These are phyloP conservation scores for Dacryopinax primogenitus DNA, from an alignment of 768 basidiomycete species.

Conservation along the genomic window DNA sequence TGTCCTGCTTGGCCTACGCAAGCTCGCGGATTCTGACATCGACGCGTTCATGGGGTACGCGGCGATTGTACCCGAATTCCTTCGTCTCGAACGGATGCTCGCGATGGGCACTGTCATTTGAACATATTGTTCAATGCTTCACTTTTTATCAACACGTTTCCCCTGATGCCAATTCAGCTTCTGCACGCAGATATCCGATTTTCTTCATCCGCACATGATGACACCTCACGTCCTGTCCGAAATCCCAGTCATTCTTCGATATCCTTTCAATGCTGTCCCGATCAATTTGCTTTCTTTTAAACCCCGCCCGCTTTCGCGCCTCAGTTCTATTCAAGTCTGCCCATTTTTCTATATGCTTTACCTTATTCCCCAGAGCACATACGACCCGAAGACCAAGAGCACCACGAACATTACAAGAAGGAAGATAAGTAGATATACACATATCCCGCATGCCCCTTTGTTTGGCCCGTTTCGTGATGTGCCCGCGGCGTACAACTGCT, in stretches of 20 bases:
- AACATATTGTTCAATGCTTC: background rate
- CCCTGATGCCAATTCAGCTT: background rate
- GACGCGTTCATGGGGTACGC: slow-evolving; percentile 81
- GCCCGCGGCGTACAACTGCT: too few relatives aligned
- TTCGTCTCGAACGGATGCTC: slow-evolving; percentile 64
- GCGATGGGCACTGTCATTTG: slow-evolving; percentile 41
- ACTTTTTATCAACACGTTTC: background rate
- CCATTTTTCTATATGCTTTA: too few relatives aligned
- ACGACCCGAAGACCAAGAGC: too few relatives aligned
- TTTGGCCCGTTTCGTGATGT: too few relatives aligned
- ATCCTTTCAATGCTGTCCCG: background rate
- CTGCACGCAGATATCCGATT: background rate
- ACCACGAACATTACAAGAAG: too few relatives aligned
- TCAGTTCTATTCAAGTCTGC: too few relatives aligned
- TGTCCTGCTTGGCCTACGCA: slow-evolving; percentile 60
- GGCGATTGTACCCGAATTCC: slow-evolving; percentile 72
- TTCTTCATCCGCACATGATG: background rate
- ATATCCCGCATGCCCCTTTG: too few relatives aligned
- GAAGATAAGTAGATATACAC: too few relatives aligned
- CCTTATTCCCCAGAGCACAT: too few relatives aligned
- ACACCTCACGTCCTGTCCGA: background rate
- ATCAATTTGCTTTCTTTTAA: too few relatives aligned
- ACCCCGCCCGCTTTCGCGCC: too few relatives aligned
- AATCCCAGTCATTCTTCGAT: background rate
- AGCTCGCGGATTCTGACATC: slow-evolving; percentile 70